A percentile compares a stretch with the other conserved stretches of the same genome.
Conservation (phyloP, 2,329 filamentous ascomycete species). For the Pseudogymnoascus sp. region DNA sequence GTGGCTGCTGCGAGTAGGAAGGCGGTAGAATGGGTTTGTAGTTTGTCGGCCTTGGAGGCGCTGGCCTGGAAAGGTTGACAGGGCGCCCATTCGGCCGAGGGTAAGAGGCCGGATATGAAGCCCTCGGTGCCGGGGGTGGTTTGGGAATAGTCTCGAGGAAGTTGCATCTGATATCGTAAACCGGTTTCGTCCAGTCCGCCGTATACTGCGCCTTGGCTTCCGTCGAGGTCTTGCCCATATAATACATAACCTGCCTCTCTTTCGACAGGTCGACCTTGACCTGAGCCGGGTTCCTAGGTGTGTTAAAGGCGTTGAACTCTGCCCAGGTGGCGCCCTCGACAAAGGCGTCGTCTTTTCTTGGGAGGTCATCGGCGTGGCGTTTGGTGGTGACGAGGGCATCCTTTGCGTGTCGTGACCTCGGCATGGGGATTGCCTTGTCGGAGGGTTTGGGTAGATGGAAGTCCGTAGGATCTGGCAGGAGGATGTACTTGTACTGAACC, state of each 20-base stretch:
- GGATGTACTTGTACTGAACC: constrained; percentile 76
- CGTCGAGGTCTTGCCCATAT: constrained; percentile 76
- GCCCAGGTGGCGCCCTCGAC: constrained; percentile 63
- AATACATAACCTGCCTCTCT: constrained; percentile 76
- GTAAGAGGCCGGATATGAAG: constrained; percentile 28
- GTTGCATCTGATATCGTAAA: constrained; percentile 60
- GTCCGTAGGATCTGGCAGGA: constrained; percentile 62
- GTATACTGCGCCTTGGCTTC: constrained; percentile 89
- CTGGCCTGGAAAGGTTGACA: constrained; percentile 24
- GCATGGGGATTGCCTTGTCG: constrained; percentile 61
- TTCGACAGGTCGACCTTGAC: constrained; percentile 63
- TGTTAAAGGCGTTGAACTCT: constrained; percentile 63
- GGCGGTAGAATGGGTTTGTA: constrained; percentile 17
- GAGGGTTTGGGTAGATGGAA: constrained; percentile 68
- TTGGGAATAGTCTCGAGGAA: constrained; percentile 63
- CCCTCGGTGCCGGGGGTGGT: constrained; percentile 28
- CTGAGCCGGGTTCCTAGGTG: constrained; percentile 49
- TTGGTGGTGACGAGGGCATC: constrained; percentile 59
- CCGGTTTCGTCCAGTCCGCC: constrained; percentile 54
- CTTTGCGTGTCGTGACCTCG: constrained; percentile 51
- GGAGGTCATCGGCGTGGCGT: constrained; percentile 50
- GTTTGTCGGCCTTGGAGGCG: constrained; percentile 20
- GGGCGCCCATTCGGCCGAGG: constrained; percentile 18
- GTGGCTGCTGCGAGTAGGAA: not conserved
- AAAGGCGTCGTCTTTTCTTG: constrained; percentile 57